Base-by-base conservation (phyloP, 2,329 filamentous ascomycete species). In the Xylariaceae sp. region DNA sequence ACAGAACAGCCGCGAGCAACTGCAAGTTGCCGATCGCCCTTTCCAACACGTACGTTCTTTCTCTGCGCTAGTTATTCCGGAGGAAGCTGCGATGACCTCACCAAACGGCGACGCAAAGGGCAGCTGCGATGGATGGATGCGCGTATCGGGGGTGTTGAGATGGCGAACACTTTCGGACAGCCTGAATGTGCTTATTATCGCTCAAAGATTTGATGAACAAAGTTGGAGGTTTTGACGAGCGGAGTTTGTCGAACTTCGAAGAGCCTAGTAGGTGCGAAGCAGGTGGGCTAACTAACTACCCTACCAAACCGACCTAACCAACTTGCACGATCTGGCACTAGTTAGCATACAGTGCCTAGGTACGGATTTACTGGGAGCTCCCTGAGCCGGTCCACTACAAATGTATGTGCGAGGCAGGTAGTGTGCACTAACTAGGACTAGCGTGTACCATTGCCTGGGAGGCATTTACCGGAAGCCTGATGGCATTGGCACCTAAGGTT, bases 11-110 rank as follows among this genome's bases (percentile, higher is more conserved):
- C 57, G 56, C 53, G 47, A 59, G 56, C 59, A 61, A 65, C 63
- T 64, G 61, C 61, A 65, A 61, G 60, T 63, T 67, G 63, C 67
- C 66, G 63, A 59, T 65, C 62, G 59, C 57, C 51, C 59, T 55
- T 60, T 61, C 50, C 51, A 47, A 61, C 57, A 55, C 30, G 23
- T 49, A 35, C 6, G 23, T 41, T 44, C 55, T 51, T 62, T 58
- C 57, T 53, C 39, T 47, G 30, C 53, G 37, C 55, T 39, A 4
- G 49, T 51, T 50, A 30, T 30, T 30, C 23, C 23, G 23, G 23
- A 48, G 47, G 51, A 58, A 41, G 53, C 15, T 54, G 35, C 54
- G 48, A 49, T 51, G 15, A 34, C 49, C 39, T 51, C 23, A 17
- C 49, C 51, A 30, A 44, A 51, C 37, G 44, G 11, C 39, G 10